These are phyloP conservation scores for Solanum chacoense DNA, from an alignment of 305 asterid species.

Conservation along the genomic window DNA sequence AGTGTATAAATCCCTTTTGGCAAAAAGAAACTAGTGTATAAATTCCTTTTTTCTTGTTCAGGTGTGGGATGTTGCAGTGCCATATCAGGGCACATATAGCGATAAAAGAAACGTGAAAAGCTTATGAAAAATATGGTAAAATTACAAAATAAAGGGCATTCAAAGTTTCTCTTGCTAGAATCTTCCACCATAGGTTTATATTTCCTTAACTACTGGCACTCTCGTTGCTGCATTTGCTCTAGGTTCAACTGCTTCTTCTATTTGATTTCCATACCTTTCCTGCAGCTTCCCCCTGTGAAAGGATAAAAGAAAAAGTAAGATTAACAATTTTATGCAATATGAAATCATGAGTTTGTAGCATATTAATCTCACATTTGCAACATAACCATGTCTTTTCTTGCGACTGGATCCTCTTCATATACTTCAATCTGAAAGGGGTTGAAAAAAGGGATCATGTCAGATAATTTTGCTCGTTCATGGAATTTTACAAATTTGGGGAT, in stretches of 20 bases:
- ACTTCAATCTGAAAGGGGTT: background rate
- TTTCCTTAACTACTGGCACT: background rate
- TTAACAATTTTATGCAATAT: background rate
- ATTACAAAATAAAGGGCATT: background rate
- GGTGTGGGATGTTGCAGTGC: background rate
- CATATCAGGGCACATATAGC: background rate
- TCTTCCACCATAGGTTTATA: background rate
- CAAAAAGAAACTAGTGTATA: background rate
- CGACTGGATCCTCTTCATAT: background rate
- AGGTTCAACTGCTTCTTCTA: background rate
- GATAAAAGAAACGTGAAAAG: background rate
- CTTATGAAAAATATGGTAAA: background rate
- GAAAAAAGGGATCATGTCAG: background rate
- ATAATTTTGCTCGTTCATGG: background rate
- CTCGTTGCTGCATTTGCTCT: background rate
- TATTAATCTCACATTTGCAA: background rate
- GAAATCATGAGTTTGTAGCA: background rate
- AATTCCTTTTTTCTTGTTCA: background rate
- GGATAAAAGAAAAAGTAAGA: background rate
- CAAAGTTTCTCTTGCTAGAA: background rate
- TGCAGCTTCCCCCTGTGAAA: constrained; percentile 1
- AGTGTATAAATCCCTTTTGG: background rate
- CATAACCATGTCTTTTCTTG: background rate
- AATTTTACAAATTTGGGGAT: background rate
- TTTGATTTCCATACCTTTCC: background rate